These are phyloP conservation scores for Ogataea hybrid DNA, from an alignment of 1,139 yeast species.

Conservation along the genomic window DNA sequence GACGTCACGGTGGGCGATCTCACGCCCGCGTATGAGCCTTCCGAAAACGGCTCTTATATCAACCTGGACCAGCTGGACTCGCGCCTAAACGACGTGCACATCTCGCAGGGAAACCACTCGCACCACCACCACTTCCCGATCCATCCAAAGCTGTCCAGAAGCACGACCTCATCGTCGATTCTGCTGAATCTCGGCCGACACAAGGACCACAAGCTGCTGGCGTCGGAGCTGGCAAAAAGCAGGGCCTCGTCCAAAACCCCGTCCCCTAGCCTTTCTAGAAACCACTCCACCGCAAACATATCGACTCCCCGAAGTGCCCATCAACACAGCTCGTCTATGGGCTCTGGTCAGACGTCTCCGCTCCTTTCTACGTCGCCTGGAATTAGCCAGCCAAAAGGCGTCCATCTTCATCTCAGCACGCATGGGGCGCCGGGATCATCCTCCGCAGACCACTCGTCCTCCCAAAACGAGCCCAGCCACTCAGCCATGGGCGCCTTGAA, in stretches of 20 bases:
- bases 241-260: conserved; percentile 27
- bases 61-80: conserved; percentile 31
- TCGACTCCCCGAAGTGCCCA: conserved; percentile 11
- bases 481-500: conserved; percentile 7
- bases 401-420: conserved; percentile 12
- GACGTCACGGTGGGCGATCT: conserved; percentile 46
- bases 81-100: conserved; percentile 25
- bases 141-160: conserved; percentile 13
- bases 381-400: conserved; percentile 12
- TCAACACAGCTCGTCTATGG: conserved; percentile 8
- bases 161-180: conserved; percentile 14
- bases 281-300: conserved; percentile 28
- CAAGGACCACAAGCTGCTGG: conserved; percentile 16
- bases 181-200: conserved; percentile 12
- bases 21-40: conserved; percentile 64
- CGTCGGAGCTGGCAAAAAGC: conserved; percentile 26
- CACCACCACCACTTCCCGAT: conserved; percentile 2
- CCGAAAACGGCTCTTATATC: conserved; percentile 38
- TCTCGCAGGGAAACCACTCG: conserved; percentile 11
- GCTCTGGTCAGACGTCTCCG: conserved; percentile 6
- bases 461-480: conserved; percentile 3
- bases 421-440: neutral
- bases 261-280: conserved; percentile 31
- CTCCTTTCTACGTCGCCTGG: conserved; percentile 4
- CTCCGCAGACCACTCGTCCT: neutral